These are phyloP conservation scores for Musa beccarii DNA, from an alignment of 176 grass and related monocot genomes.

Conservation along the genomic window DNA sequence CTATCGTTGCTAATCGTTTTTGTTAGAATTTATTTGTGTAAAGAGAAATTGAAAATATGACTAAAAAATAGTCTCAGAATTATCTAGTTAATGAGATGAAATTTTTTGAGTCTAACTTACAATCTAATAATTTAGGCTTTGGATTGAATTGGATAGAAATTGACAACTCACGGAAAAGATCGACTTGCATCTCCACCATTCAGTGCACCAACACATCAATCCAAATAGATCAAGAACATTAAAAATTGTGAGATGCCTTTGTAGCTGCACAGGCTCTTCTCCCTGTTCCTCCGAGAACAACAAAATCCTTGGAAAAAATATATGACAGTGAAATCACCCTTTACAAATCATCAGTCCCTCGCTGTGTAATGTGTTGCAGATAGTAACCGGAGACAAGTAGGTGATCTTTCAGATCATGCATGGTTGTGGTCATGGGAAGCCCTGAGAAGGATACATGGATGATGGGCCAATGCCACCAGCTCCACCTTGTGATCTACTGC, in stretches of 20 bases:
- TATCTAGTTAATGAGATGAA: no score
- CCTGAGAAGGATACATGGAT: slow-evolving; percentile 73
- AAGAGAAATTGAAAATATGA: no score
- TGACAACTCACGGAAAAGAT: slow-evolving; percentile 33
- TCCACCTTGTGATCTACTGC: slow-evolving; percentile 40
- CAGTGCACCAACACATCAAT: not conserved
- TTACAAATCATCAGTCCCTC: not conserved
- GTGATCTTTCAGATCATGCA: slow-evolving; percentile 46
- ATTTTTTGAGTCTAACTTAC: no score
- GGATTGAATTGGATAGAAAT: no score
- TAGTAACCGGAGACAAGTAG: not conserved
- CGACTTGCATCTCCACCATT: slow-evolving; percentile 70
- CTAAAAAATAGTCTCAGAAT: slow-evolving; percentile 10
- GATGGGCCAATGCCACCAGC: slow-evolving; percentile 20
- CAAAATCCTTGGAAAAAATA: no score
- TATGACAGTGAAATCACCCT: no score
- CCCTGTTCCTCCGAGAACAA: not conserved
- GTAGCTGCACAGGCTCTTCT: not conserved
- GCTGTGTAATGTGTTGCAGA: slow-evolving; percentile 24
- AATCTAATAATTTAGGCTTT: no score
- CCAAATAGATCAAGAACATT: slow-evolving; percentile 10
- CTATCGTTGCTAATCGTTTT: no score
- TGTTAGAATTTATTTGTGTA: no score
- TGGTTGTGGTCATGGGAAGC: slow-evolving; percentile 74
- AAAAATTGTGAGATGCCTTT: not conserved